Evolutionary conservation across 129 eudicot species (phyloP).

Genomic region (Flaveria trinervia): DNA sequence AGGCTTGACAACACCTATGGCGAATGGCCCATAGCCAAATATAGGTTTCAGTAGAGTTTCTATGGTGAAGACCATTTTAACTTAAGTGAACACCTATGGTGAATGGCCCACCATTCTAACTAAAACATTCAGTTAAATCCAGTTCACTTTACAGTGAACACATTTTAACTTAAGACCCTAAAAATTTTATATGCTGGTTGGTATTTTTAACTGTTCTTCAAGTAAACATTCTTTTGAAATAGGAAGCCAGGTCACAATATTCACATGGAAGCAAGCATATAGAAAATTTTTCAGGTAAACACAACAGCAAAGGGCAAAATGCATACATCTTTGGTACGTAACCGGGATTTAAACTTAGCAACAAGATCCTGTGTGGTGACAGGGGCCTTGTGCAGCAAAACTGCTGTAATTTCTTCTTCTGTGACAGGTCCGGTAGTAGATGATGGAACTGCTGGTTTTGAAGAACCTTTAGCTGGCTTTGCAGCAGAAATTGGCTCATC

Average conservation of each 20-base stretch:
- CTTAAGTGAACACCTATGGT: constrained; percentile 11
- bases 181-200: background rate
- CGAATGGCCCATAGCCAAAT: background rate
- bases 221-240: too few relatives aligned
- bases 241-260: too few relatives aligned
- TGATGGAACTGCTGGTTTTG: constrained; percentile 43
- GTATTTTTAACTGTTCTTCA: too few relatives aligned
- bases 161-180: background rate
- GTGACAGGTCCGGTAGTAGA: constrained; percentile 72
- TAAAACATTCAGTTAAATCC: too few relatives aligned
- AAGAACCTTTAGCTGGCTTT: constrained; percentile 48
- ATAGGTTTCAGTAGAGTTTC: too few relatives aligned
- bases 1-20: background rate
- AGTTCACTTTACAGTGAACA: background rate
- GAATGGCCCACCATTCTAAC: too few relatives aligned
- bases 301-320: background rate
- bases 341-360: constrained; percentile 73
- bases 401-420: constrained; percentile 90
- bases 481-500: constrained; percentile 42
- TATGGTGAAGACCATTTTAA: too few relatives aligned
- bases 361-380: constrained; percentile 95
- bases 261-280: background rate
- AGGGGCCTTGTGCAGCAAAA: constrained; percentile 61
- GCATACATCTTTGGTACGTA: constrained; percentile 67
- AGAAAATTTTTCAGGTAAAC: background rate